A percentile compares a stretch with the other conserved stretches of the same genome.
These are phyloP conservation scores for Capsicum baccatum DNA, from an alignment of 257 asterid species.

Conservation along the genomic window DNA sequence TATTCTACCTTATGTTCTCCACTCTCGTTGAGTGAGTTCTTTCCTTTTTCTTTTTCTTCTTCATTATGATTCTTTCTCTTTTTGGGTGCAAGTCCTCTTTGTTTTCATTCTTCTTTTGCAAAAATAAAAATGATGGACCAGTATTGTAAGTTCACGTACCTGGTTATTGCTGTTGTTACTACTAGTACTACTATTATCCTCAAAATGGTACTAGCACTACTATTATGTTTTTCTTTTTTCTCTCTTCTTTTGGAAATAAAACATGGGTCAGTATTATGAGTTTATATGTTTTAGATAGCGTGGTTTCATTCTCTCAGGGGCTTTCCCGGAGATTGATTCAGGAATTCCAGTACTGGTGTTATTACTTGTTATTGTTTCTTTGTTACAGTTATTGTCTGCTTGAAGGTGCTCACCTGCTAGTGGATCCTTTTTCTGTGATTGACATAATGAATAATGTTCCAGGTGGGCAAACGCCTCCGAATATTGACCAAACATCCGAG, in stretches of 20 bases:
- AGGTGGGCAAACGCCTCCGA: slow-evolving; percentile 92
- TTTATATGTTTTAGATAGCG: neutral
- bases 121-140: neutral
- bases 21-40: neutral
- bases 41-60: neutral
- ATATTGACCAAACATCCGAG: slow-evolving; percentile 87
- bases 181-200: neutral
- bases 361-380: slow-evolving; percentile 15
- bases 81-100: neutral
- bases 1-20: neutral
- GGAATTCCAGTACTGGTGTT: neutral
- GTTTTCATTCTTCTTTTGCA: neutral
- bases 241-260: neutral
- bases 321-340: slow-evolving; percentile 8
- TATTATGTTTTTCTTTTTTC: neutral
- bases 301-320: neutral
- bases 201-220: neutral
- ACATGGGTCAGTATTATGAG: neutral
- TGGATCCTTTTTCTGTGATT: slow-evolving; percentile 8
- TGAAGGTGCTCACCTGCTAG: neutral
- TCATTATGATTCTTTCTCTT: neutral
- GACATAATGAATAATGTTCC: slow-evolving; percentile 29
- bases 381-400: neutral
- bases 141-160: neutral
- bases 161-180: neutral